Base-by-base conservation (phyloP, 2,329 filamentous ascomycete species). In the Colletotrichum neosansevieriae region DNA sequence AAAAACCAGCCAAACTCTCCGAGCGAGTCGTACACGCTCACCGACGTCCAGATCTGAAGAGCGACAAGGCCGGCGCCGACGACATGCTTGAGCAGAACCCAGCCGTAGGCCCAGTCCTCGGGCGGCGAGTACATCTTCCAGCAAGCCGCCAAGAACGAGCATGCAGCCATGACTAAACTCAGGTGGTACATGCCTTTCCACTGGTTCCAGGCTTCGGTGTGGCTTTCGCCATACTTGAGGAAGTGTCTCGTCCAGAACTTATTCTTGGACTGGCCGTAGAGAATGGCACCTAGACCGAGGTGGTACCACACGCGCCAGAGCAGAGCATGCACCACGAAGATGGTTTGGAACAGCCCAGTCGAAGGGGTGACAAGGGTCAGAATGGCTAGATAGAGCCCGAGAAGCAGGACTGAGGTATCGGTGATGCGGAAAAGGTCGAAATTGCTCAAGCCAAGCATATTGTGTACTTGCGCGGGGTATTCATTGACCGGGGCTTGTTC, bases 1-100 rank as follows among this genome's bases (percentile, higher is more conserved):
- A 94, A 98, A 84, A 98, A 98, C 95, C 95, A 99, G 74, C 96
- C 96, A 75, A 98, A 99, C 76, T 99, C 96, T 64, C 96, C 96
- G 0, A 99, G 88, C 2, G 94, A 97, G 58, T 98, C 94, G 78
- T 98, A 97, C 73, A 98, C 94, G 78, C 94, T 98, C 72, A 92
- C 85, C 2, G 94, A 91, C 1, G 94, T 97, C 96, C 96, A 99
- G 17, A 97, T 80, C 76, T 99, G 96, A 58, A 99, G 86, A 11
- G 92, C 90, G 67, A 98, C 89, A 71, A 98, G 84, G 59, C 92
- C 89, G 57, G 87, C 84, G 49, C 96, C 96, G 38, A 98, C 77
- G 29, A 98, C 92, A 76, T 98, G 96, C 76, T 94, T 92, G 67
- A 99, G 86, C 21, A 97, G 84, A 4, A 92, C 92, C 73, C 94